These are phyloP conservation scores for Russula sp. DNA, from an alignment of 768 basidiomycete species.

Conservation along the genomic window DNA sequence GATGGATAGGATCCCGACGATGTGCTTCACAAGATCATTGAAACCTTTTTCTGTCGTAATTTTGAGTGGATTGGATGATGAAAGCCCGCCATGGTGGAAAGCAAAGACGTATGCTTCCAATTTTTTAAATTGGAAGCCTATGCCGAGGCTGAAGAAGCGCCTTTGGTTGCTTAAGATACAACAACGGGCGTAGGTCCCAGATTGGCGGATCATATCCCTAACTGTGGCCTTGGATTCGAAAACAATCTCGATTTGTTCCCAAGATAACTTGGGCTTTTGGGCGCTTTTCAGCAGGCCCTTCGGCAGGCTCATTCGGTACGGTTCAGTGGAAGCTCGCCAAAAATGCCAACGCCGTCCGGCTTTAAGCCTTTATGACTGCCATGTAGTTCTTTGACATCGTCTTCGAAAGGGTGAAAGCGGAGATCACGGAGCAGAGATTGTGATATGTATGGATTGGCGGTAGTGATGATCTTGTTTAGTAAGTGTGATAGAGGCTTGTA, in stretches of 20 bases:
- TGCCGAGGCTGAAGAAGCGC: neutral
- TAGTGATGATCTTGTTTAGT: neutral
- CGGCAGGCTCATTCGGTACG: no score
- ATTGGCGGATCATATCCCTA: neutral
- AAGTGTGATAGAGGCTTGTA: neutral
- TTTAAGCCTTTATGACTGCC: neutral
- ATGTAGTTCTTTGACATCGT: neutral
- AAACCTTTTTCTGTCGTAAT: neutral
- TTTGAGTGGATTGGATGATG: neutral
- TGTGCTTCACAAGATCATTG: neutral
- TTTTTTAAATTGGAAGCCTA: neutral
- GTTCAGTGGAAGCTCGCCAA: neutral
- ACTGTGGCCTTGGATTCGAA: neutral
- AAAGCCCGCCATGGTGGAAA: neutral
- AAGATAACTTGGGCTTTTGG: no score
- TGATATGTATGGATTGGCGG: neutral
- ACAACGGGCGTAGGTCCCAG: neutral
- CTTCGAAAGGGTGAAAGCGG: neutral
- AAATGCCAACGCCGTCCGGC: neutral
- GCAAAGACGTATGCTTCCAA: neutral
- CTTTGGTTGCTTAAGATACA: neutral
- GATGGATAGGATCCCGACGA: constrained; percentile 2
- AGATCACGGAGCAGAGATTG: neutral
- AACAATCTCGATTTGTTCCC: neutral
- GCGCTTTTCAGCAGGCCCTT: no score